A percentile compares a stretch with the other conserved stretches of the same genome.
phyloP scores from a whole-genome alignment of 1,139 yeast genomes.

The Lodderomyces orthopsilosis region DNA sequence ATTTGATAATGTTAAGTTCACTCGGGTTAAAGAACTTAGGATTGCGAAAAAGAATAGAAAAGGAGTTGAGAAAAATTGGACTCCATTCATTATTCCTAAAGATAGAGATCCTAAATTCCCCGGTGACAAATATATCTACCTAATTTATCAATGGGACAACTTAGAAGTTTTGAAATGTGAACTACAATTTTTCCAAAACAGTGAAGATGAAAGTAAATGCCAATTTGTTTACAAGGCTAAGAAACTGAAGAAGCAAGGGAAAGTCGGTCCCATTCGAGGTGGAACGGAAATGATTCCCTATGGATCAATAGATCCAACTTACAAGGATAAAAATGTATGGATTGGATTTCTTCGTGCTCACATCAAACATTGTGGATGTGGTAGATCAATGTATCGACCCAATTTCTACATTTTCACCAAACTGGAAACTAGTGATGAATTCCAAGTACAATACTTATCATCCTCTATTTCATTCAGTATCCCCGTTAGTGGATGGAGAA shows the following conservation, averaged over 20 bases:
- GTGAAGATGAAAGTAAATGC: constrained; percentile 26
- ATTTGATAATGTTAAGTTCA: constrained; percentile 21
- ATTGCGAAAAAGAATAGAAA: constrained; percentile 16
- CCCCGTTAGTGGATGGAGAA: constrained; percentile 32
- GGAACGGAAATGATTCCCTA: constrained; percentile 34
- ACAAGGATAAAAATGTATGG: constrained; percentile 24
- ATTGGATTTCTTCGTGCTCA: constrained; percentile 40
- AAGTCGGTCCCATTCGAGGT: constrained; percentile 37
- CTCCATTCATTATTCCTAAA: constrained; percentile 33
- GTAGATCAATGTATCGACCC: constrained; percentile 35
- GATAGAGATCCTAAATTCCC: constrained; percentile 16
- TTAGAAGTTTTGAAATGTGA: constrained; percentile 37
- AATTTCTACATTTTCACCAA: constrained; percentile 28
- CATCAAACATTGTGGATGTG: constrained; percentile 35
- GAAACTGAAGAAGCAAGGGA: constrained; percentile 16
- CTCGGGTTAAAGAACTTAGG: constrained; percentile 25
- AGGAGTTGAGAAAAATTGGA: constrained; percentile 42
- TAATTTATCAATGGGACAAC: constrained; percentile 39
- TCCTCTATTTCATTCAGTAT: constrained; percentile 36
- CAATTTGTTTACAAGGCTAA: constrained; percentile 21
- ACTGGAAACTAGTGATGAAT: constrained; percentile 17
- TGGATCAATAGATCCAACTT: background rate
- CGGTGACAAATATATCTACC: constrained; percentile 27
- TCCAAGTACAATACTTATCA: constrained; percentile 29
- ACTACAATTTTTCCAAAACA: constrained; percentile 10